Conservation (phyloP, 1,284 basidiomycete genomes). For the Ganoderma resinaceum region DNA sequence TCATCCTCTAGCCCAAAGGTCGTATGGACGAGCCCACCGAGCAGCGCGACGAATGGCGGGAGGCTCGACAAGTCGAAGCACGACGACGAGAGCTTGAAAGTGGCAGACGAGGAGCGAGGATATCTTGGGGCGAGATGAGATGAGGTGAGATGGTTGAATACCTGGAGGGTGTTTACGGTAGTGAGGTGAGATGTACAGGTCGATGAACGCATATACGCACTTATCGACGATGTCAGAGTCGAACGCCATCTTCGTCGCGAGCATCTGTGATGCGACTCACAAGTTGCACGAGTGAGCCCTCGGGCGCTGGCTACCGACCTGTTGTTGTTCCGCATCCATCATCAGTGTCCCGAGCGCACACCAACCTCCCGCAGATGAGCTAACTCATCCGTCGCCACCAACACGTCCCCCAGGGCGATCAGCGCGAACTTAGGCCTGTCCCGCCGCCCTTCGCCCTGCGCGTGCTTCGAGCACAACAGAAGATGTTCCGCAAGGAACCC, state of each 20-base stretch:
- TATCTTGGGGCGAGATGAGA: not conserved
- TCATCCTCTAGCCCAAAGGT: not conserved
- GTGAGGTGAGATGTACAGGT: not conserved
- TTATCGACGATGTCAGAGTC: conserved; percentile 32
- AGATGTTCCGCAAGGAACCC: conserved; percentile 36
- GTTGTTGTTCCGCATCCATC: not conserved
- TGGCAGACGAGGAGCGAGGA: not conserved
- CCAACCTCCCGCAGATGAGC: not conserved
- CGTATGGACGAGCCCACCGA: not conserved
- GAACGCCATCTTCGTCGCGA: conserved; percentile 35
- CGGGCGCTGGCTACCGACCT: conserved; percentile 26
- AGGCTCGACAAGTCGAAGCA: not conserved
- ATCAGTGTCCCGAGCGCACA: not conserved
- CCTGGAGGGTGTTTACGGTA: no score
- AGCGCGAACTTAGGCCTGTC: conserved; percentile 34
- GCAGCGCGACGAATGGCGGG: not conserved
- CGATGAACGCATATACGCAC: conserved; percentile 14
- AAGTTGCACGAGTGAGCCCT: conserved; percentile 30
- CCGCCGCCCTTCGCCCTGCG: conserved; percentile 31
- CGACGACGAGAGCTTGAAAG: not conserved
- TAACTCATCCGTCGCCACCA: conserved; percentile 28
- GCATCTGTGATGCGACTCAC: conserved; percentile 31
- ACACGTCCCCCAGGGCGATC: conserved; percentile 34
- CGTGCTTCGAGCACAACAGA: conserved; percentile 35
- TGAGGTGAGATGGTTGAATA: no score